Evolutionary conservation across 192 early-diverging fungal genomes (phyloP), one percentile per base, ranked within the genome.

Genomic region (Funneliformis geosporum): DNA sequence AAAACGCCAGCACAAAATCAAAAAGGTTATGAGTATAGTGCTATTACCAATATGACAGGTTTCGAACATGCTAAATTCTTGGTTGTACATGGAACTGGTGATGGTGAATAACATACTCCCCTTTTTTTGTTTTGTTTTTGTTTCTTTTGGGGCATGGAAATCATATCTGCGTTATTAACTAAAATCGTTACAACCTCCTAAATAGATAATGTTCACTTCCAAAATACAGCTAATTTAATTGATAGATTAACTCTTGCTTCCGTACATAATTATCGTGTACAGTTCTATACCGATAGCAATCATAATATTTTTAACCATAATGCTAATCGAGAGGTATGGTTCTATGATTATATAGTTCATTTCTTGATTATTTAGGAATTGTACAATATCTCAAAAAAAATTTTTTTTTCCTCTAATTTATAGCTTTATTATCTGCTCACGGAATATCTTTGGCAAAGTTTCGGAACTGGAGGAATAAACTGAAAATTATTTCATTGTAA

Each of bases 201-300:
- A 2, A 33, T 33, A 33, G 33, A 33, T 2, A 33, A 33, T 33
- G 97, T 99, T 59, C 97, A 99, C 81, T 91, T 97, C 73, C 96
- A 98, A 83, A 95, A 99, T 85, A 86, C 95, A 16, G 90, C 94
- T 44, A 87, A 85, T 4, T 87, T 99, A 25, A 86, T 95, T 23
- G 95, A 93, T 81, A 80, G 88, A 42, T 82, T 99, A 9, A 93
- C 96, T n/a, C 82, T 88, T 2, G 90, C 88, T 27, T 89, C 86
- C 40, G 87, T 97, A 40, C 89, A 90, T 38, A 87, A 89, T 23
- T 99, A 95, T 83, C 93, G 91, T 60, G 90, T 95, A n/a, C 95
- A 96, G 67, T 89, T 91, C 70, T 99, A 91, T 83, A 93, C 96
- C 0, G 96, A 99, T 83, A 94, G 90, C 25, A 95, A 99, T 83